phyloP scores from a whole-genome alignment of 2,329 filamentous ascomycete genomes.

The Claviceps fusiformis region DNA sequence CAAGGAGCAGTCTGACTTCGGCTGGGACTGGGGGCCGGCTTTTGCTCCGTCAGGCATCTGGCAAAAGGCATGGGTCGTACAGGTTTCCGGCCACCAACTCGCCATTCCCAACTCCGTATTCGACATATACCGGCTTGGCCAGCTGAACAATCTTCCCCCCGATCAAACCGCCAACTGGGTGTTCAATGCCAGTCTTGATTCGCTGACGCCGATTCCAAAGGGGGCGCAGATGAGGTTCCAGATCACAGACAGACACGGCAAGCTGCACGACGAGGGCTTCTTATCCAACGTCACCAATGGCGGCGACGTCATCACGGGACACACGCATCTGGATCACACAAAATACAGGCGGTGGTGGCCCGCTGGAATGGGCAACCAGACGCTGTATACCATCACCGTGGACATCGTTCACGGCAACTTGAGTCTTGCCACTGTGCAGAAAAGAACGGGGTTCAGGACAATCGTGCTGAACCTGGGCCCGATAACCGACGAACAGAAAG shows the following conservation, averaged over 20 bases:
- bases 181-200: constrained; percentile 47
- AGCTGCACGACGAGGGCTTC: constrained; percentile 17
- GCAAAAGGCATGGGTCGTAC: constrained; percentile 43
- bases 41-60: constrained; percentile 51
- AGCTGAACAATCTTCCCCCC: constrained; percentile 43
- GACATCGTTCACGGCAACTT: constrained; percentile 26
- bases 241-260: constrained; percentile 28
- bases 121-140: constrained; percentile 44
- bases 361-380: constrained; percentile 39
- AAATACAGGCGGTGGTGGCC: constrained; percentile 49
- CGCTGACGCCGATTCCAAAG: constrained; percentile 32
- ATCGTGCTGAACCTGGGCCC: constrained; percentile 44
- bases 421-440: constrained; percentile 24
- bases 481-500: constrained; percentile 38
- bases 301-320: constrained; percentile 33
- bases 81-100: constrained; percentile 12
- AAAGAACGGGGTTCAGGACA: constrained; percentile 46
- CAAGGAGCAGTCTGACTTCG: constrained; percentile 50
- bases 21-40: constrained; percentile 51
- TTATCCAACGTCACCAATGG: constrained; percentile 23
- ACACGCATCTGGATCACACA: constrained; percentile 25
- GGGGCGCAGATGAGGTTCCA: constrained; percentile 29
- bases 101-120: constrained; percentile 33
- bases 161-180: constrained; percentile 45
- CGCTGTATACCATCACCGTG: constrained; percentile 41